Base-by-base conservation (phyloP, 2,329 filamentous ascomycete species). In the Alternaria sp. region DNA sequence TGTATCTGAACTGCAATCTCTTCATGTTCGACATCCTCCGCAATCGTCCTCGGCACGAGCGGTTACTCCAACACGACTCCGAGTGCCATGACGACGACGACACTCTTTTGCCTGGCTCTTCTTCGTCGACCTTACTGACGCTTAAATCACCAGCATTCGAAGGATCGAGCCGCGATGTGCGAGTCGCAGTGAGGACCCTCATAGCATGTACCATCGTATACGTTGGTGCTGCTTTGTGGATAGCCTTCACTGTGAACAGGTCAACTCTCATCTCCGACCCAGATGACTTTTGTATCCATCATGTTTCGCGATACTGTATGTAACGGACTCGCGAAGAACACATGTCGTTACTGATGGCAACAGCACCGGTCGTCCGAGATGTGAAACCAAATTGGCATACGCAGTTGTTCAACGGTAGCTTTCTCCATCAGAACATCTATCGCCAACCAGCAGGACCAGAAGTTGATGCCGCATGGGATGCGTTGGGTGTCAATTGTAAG, bases 381-480 rank as follows among this genome's bases (percentile, higher is more conserved):
- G 74, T 85, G 6, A 71, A 78, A 23, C 77, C 85, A 5, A 71
- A 74, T 11, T 86, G 84, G 71, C 74, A 79, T 11, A 71, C 71
- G 0, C 73, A 82, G 55, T 67, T 67, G 2, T 90, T 88, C 74
- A 87, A 90, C 64, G 87, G 87, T 0, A 85, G 84, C 0, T 86
- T 90, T 20, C 69, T 88, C 58, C 78, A 86, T 0, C 83, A 87
- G 66, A 85, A 84, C 25, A 75, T 85, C 15, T 90, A 85, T 70
- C 84, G 87, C 2, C 79, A 83, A 61, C 73, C 80, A 12, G 84
- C 82, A 2, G 68, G 84, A 0, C 83, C 85, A 0, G 84, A 87
- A 55, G 86, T 88, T 0, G 88, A 90, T 63, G 82, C 81, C 4
- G 87, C 87, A 0, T 90, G 88, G 87, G 81, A 79, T 21, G 80